Conservation (phyloP, 2,329 filamentous ascomycete genomes). For the Pyricularia sp. region DNA sequence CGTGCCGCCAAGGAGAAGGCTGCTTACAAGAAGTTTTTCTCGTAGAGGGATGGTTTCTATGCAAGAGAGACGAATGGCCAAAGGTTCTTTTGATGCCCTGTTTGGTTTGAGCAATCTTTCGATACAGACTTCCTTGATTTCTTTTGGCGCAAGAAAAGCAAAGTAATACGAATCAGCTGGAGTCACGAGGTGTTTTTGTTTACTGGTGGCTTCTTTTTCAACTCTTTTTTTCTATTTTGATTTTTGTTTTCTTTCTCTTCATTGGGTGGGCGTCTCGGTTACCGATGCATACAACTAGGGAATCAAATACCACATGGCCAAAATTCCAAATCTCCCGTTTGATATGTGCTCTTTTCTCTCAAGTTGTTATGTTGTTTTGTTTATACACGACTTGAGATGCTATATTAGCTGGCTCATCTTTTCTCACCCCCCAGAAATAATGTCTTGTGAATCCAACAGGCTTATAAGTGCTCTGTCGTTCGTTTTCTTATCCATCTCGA, state of each 20-base stretch:
- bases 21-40: conserved; percentile 90
- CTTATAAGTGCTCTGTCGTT: not conserved
- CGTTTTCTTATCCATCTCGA: not conserved
- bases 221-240: not conserved
- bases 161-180: not conserved
- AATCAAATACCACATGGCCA: not conserved
- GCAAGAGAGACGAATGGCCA: not conserved
- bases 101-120: not conserved
- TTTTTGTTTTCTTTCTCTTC: no score
- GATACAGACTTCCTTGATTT: not conserved
- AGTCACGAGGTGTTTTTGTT: not conserved
- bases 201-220: not conserved
- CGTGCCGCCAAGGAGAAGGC: conserved; percentile 83
- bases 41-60: conserved; percentile 35
- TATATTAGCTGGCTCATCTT: not conserved
- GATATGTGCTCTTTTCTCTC: not conserved
- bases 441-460: not conserved
- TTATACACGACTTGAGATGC: not conserved
- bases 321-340: not conserved
- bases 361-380: not conserved
- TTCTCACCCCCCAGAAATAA: not conserved
- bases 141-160: not conserved
- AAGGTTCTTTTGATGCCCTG: not conserved
- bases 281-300: not conserved
- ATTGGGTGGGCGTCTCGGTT: not conserved